Evolutionary conservation across 257 asterid species (phyloP), one percentile per base, ranked within the genome.

Genomic region (Thymus mandschuricus): DNA sequence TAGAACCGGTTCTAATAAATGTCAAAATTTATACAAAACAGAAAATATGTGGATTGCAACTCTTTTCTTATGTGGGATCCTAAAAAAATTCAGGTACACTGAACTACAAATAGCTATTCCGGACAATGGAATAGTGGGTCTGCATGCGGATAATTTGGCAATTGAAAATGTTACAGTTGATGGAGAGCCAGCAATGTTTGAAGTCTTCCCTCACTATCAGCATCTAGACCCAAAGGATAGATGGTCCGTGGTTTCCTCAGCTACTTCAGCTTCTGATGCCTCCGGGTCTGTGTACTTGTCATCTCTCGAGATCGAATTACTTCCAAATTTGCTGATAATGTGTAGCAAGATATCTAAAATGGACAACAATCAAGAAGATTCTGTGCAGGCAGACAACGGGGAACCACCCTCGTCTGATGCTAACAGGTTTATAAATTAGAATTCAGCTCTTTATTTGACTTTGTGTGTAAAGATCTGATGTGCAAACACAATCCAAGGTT

Each of bases 261-360:
- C 89, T 66, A 84, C 86, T 54, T 95, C 98, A 69, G 99, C 99
- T 58, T 98, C 99, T 81, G 98, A 95, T 83, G 99, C 98, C 6
- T 94, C 98, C 6, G 99, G 99, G 33, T 92, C 93, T 9, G 95
- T 88, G 70, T 95, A 95, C 77, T 72, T 89, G 78, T 92, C 97
- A 71, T 81, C 98, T 72, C 96, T 95, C 27, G 92, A 95, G 80
- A 80, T 85, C 65, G 98, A 95, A 71, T 69, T 92, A 78, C 90
- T 92, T 48, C 96, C 97, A 15, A 95, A 95, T 95, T 86, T 95
- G 89, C 84, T 92, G 79, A 95, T 95, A 51, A 92, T 89, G 97
- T 95, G 99, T 80, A 86, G 80, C 79, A 88, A 91, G 82, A 78
- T 86, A 41, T 8, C 72, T 69, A 84, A 87, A 58, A 58, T 80